phyloP scores from a whole-genome alignment of 1,284 basidiomycete genomes.

The Athelia sp. region DNA sequence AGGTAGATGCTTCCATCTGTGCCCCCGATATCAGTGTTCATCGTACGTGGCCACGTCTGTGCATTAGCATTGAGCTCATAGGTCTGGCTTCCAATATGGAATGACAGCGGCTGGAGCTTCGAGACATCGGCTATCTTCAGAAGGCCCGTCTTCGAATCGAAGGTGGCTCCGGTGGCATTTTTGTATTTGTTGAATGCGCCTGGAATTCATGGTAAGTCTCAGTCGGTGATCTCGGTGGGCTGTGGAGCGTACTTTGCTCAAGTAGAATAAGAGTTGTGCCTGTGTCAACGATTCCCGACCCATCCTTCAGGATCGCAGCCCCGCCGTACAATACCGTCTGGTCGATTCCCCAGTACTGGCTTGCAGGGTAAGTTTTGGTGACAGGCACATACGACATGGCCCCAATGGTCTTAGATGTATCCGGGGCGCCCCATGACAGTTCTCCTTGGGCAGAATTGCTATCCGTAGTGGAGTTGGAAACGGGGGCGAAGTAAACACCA shows the following conservation, averaged over 20 bases:
- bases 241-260: not conserved
- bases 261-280: conserved; percentile 25
- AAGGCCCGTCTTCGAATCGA: conserved; percentile 30
- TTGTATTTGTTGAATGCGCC: too few relatives aligned
- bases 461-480: conserved; percentile 17
- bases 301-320: conserved; percentile 37
- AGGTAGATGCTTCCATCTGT: not conserved
- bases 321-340: conserved; percentile 51
- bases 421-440: conserved; percentile 41
- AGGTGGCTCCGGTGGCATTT: conserved; percentile 23
- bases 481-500: conserved; percentile 49
- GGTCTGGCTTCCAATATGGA: conserved; percentile 29
- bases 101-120: conserved; percentile 35
- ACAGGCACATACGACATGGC: conserved; percentile 30
- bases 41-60: conserved; percentile 1
- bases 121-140: conserved; percentile 30
- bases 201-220: too few relatives aligned
- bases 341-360: conserved; percentile 58
- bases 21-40: conserved; percentile 1
- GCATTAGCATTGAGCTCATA: not conserved
- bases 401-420: conserved; percentile 12
- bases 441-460: conserved; percentile 26
- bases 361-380: conserved; percentile 43
- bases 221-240: too few relatives aligned
- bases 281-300: conserved; percentile 63